These are phyloP conservation scores for Clarireedia monteithiana DNA, from an alignment of 2,329 filamentous ascomycete genomes.

Conservation along the genomic window DNA sequence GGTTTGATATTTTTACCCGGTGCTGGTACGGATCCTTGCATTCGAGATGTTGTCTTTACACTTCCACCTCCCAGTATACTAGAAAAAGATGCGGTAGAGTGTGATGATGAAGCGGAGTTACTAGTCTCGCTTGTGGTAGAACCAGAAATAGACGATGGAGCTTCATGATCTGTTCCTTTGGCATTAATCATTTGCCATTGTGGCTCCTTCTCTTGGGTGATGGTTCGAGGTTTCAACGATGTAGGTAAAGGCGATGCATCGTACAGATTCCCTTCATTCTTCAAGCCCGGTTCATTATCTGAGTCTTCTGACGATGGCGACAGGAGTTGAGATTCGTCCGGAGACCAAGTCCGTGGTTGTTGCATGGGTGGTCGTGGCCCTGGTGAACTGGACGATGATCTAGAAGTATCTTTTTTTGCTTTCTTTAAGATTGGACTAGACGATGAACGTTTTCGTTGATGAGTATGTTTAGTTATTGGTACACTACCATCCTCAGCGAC, in stretches of 20 bases:
- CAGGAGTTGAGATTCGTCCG: conserved; percentile 19
- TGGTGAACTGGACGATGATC: conserved; percentile 3
- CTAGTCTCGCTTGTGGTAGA: conserved; percentile 9
- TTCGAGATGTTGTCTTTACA: neutral
- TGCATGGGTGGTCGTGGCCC: conserved; percentile 1
- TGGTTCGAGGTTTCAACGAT: conserved; percentile 16
- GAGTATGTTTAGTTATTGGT: neutral
- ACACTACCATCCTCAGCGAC: neutral
- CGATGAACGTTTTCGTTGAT: neutral
- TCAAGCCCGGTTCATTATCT: conserved; percentile 4
- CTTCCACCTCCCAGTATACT: neutral
- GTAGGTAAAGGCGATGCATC: conserved; percentile 2
- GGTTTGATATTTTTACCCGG: no score
- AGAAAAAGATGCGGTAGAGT: conserved; percentile 10
- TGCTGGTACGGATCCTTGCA: neutral
- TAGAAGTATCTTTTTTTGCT: neutral
- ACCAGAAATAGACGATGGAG: conserved; percentile 11
- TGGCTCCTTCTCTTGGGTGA: conserved; percentile 13
- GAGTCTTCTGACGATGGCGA: conserved; percentile 16
- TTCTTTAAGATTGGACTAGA: conserved; percentile 1
- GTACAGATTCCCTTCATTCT: neutral
- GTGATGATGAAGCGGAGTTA: conserved; percentile 15
- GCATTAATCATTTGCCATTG: conserved; percentile 23
- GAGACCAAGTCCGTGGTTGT: conserved; percentile 13
- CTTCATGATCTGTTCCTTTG: neutral